Base-by-base conservation (phyloP, 805 yeast species). In the Debaryomyces maramus region DNA sequence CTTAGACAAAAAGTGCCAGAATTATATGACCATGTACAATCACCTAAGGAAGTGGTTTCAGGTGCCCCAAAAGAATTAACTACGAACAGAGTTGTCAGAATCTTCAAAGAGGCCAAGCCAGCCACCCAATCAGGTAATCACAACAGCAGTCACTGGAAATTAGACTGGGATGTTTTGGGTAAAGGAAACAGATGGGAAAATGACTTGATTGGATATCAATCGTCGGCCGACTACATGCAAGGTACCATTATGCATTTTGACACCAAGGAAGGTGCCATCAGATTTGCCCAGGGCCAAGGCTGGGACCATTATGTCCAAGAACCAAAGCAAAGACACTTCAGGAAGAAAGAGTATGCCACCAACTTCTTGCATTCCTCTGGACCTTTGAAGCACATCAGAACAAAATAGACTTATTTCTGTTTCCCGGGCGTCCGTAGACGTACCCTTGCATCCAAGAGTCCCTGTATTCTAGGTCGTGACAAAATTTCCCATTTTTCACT, bases 151-250 rank as follows among this genome's bases (percentile, higher is more conserved):
- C 60, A 56, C 50, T 87, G 96, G 96, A 80, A 78, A 54, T 57
- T 87, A 41, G 95, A 87, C 63, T 87, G 93, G 91, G 95, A 88
- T 56, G 77, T 86, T 30, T 66, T 83, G 41, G 81, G 81, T 32
- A 79, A 82, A 55, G 87, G 85, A 16, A 80, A 87, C 70, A 72
- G 93, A 59, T 87, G 95, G 95, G 96, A 87, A 59, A 87, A 87
- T 63, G 91, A 85, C 60, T 71, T 87, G 58, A 87, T 87, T 63
- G 96, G 96, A 18, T 87, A 85, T 71, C 90, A 85, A 55, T 77
- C 86, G 33, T 72, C 85, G 32, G 78, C 85, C 26, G 96, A 87
- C 61, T 82, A 80, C 65, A 83, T 88, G 85, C 85, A 86, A 67
- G 88, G 84, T 13, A 83, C 91, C 6, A 77, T 77, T 57, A 63